Conservation (phyloP, 2,329 filamentous ascomycete species). For the Aspergillus fumigatiaffinis region DNA sequence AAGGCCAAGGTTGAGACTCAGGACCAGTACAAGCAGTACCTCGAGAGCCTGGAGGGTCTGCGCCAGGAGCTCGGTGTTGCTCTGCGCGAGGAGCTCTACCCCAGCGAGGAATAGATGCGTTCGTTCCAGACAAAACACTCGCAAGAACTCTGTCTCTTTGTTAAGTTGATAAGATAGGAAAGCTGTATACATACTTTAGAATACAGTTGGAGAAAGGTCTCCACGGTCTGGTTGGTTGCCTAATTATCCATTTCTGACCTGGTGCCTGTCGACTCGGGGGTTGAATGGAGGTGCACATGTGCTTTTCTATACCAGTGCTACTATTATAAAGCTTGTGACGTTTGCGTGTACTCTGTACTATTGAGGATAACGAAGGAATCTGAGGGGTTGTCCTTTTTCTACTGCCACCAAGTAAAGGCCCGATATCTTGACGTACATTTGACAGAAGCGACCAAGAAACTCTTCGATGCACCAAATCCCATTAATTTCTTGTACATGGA, state of each 20-base stretch:
- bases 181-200: conserved; percentile 40
- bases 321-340: conserved; percentile 18
- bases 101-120: conserved; percentile 47
- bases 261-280: conserved; percentile 8
- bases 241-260: conserved; percentile 16
- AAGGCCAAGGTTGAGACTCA: conserved; percentile 99
- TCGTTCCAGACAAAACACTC: conserved; percentile 12
- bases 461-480: conserved; percentile 1
- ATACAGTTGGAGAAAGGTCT: conserved; percentile 28
- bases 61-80: conserved; percentile 89
- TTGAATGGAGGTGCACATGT: conserved; percentile 18
- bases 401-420: neutral
- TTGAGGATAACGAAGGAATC: conserved; percentile 16
- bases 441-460: neutral
- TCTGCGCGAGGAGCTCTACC: conserved; percentile 91
- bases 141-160: conserved; percentile 14
- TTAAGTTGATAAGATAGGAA: conserved; percentile 29
- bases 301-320: conserved; percentile 24
- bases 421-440: neutral
- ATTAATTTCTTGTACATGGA: conserved; percentile 1
- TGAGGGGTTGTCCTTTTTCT: conserved; percentile 6
- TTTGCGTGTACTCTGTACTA: conserved; percentile 20
- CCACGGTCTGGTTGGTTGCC: conserved; percentile 20
- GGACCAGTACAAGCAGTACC: conserved; percentile 92
- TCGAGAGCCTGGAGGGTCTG: conserved; percentile 86